A percentile compares a stretch with the other conserved stretches of the same genome.
Evolutionary conservation across 208 protist genomes (phyloP).

Genomic region (Angomonas deanei): DNA sequence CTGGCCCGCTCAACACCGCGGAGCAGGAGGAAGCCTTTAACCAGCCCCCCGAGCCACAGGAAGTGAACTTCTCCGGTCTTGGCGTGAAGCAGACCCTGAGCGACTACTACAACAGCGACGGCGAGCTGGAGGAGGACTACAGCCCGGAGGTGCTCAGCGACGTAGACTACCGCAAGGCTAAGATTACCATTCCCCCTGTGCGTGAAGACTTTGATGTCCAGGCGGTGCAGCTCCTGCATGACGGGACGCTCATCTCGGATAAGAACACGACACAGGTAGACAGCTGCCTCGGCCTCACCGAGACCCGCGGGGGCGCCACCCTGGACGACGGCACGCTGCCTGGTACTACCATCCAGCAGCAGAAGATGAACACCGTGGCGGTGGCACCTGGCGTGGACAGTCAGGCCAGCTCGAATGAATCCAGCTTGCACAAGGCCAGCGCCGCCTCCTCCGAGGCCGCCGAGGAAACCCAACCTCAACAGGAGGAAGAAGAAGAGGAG

Average conservation of each 20-base stretch:
- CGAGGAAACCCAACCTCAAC: not conserved
- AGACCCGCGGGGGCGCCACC: not conserved
- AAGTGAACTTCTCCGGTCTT: constrained; percentile 48
- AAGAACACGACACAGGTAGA: not conserved
- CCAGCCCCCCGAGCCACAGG: constrained; percentile 8
- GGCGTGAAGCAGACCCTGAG: constrained; percentile 34
- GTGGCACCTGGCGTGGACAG: not conserved
- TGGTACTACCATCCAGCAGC: not conserved
- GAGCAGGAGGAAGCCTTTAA: constrained; percentile 35
- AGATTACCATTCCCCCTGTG: constrained; percentile 37
- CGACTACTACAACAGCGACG: constrained; percentile 58
- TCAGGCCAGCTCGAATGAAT: not conserved
- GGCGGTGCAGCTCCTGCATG: constrained; percentile 13
- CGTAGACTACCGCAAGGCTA: constrained; percentile 45
- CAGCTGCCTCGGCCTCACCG: not conserved
- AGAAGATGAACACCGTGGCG: not conserved
- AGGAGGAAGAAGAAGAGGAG: not conserved
- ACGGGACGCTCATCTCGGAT: constrained; percentile 8
- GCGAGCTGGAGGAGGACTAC: constrained; percentile 44
- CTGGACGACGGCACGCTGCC: not conserved
- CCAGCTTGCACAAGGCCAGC: not conserved
- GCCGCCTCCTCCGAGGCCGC: not conserved
- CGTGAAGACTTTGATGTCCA: constrained; percentile 58
- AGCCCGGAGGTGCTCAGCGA: constrained; percentile 27
- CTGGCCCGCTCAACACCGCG: constrained; percentile 56